Conservation (phyloP, 257 asterid genomes). For the Euphrasia confusa region DNA sequence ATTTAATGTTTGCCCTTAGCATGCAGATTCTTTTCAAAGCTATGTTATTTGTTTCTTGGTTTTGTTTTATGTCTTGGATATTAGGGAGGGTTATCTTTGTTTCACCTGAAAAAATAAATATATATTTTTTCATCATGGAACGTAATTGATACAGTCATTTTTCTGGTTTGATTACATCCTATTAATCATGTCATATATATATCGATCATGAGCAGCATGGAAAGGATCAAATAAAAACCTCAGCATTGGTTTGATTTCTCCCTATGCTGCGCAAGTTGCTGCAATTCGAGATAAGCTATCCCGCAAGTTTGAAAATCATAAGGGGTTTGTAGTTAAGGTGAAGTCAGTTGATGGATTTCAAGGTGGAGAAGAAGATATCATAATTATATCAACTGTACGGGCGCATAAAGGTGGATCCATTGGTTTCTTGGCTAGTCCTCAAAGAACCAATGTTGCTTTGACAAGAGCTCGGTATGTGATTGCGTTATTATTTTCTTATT, state of each 20-base stretch:
- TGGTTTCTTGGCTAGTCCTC: constrained; percentile 50
- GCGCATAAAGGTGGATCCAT: constrained; percentile 43
- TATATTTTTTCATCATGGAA: no score
- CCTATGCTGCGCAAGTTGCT: constrained; percentile 64
- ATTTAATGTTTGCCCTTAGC: neutral
- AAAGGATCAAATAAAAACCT: constrained; percentile 31
- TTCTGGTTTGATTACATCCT: neutral
- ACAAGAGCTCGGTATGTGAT: constrained; percentile 66
- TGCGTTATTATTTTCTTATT: neutral
- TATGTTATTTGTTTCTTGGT: no score
- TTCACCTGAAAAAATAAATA: no score
- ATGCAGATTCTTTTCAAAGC: neutral
- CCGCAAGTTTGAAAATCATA: constrained; percentile 28
- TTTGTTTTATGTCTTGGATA: no score
- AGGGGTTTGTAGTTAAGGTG: constrained; percentile 43
- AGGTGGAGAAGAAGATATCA: constrained; percentile 67
- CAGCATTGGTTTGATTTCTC: constrained; percentile 65
- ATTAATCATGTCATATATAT: constrained; percentile 1
- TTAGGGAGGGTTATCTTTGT: no score
- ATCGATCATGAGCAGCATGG: constrained; percentile 40
- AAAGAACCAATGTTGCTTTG: constrained; percentile 63
- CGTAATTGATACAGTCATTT: no score
- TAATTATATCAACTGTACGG: constrained; percentile 66
- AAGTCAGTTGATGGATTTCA: constrained; percentile 76
- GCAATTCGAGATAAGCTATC: constrained; percentile 39